Evolutionary conservation across 768 basidiomycete species (phyloP).

Genomic region (Kwoniella sp.): DNA sequence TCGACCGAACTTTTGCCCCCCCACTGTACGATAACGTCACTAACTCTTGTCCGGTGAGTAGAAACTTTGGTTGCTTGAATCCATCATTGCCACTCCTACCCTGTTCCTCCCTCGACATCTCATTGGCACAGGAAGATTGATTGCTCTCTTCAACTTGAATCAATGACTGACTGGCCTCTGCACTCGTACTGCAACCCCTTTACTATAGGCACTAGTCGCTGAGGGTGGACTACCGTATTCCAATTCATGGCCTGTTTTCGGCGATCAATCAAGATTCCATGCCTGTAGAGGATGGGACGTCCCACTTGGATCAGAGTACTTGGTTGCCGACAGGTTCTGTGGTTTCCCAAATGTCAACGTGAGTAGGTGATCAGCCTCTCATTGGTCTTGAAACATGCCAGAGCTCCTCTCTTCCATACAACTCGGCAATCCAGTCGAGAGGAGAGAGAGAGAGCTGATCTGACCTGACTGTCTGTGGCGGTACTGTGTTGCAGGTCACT

Average conservation of each 20-base stretch:
- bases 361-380: not conserved
- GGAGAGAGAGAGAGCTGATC: too few relatives aligned
- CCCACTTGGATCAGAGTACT: not conserved
- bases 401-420: too few relatives aligned
- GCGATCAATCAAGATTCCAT: not conserved
- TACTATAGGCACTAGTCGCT: not conserved
- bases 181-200: not conserved
- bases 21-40: not conserved
- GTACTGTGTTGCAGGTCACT: conserved; percentile 4
- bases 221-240: not conserved
- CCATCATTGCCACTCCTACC: too few relatives aligned
- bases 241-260: not conserved
- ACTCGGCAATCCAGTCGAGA: too few relatives aligned
- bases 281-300: not conserved
- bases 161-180: too few relatives aligned
- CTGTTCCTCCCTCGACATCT: too few relatives aligned
- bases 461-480: not conserved
- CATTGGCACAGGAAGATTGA: too few relatives aligned
- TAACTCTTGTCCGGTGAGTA: conserved; percentile 4
- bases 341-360: conserved; percentile 12
- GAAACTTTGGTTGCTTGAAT: too few relatives aligned
- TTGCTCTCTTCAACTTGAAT: too few relatives aligned
- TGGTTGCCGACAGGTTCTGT: conserved; percentile 7
- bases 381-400: too few relatives aligned
- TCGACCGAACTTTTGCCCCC: too few relatives aligned